Evolutionary conservation across 106 monocot genomes (phyloP).

Genomic region (Acanthochlamys bracteata): DNA sequence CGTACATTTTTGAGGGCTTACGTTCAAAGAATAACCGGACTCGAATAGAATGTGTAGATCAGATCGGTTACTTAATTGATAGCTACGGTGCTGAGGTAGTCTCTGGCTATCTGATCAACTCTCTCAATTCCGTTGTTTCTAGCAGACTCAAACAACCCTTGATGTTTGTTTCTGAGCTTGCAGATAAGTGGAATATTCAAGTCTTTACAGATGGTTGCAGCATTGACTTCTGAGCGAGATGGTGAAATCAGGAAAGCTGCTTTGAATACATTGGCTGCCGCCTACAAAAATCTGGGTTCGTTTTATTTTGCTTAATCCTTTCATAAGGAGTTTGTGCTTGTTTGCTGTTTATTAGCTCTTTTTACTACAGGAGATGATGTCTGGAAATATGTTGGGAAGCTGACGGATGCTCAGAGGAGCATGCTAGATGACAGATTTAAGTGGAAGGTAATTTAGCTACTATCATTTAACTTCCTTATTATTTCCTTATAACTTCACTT

Average conservation of each 20-base stretch:
- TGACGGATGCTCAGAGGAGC: constrained; percentile 95
- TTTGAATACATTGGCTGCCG: constrained; percentile 91
- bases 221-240: constrained; percentile 88
- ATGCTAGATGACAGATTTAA: constrained; percentile 99
- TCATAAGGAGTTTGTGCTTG: too few species aligned
- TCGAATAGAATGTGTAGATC: constrained; percentile 91
- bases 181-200: constrained; percentile 90
- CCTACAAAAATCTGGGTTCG: constrained; percentile 89
- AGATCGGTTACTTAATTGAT: constrained; percentile 80
- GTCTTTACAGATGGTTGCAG: constrained; percentile 85
- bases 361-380: constrained; percentile 75
- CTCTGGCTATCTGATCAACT: too few species aligned
- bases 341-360: too few species aligned
- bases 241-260: constrained; percentile 97
- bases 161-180: too few species aligned
- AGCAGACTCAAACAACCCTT: too few species aligned
- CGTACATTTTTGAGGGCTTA: constrained; percentile 81
- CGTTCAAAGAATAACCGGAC: constrained; percentile 95
- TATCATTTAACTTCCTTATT: too few species aligned
- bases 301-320: background rate
- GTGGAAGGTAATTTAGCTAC: constrained; percentile 84
- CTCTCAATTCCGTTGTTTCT: too few species aligned
- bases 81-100: constrained; percentile 75
- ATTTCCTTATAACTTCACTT: too few species aligned
- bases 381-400: constrained; percentile 92